phyloP scores from a whole-genome alignment of 805 yeast species.

The Ogataea henricii region DNA sequence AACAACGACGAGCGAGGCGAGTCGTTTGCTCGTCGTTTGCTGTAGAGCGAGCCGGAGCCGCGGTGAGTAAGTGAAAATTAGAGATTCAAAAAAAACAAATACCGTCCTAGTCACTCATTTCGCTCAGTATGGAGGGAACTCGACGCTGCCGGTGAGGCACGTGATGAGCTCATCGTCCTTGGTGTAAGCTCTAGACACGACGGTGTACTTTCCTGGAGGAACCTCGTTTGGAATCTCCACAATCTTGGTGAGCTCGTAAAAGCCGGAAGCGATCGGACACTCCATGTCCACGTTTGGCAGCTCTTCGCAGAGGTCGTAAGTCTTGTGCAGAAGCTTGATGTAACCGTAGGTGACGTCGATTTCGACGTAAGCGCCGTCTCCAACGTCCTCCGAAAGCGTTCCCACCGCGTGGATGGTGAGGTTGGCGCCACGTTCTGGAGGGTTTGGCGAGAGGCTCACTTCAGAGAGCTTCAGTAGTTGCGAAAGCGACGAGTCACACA shows the following conservation, averaged over 20 bases:
- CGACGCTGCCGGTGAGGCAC: constrained; percentile 76
- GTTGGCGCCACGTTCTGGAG: constrained; percentile 84
- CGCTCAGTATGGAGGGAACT: constrained; percentile 43
- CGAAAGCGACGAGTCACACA: constrained; percentile 65
- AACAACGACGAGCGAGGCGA: too few relatives aligned
- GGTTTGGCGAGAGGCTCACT: constrained; percentile 75
- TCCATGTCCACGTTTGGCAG: constrained; percentile 77
- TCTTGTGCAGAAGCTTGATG: constrained; percentile 82
- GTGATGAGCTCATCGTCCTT: constrained; percentile 78
- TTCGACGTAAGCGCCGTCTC: constrained; percentile 91
- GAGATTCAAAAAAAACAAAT: too few relatives aligned
- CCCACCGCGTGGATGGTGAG: constrained; percentile 82
- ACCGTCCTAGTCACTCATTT: too few relatives aligned
- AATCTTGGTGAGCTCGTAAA: constrained; percentile 60
- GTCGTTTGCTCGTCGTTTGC: too few relatives aligned
- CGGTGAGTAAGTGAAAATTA: too few relatives aligned
- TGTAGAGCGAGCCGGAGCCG: too few relatives aligned
- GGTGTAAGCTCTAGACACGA: constrained; percentile 87
- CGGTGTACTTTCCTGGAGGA: constrained; percentile 92
- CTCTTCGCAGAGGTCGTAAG: constrained; percentile 92
- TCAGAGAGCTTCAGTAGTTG: constrained; percentile 66
- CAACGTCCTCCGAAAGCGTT: constrained; percentile 51
- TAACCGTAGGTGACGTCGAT: constrained; percentile 92
- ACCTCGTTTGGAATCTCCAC: constrained; percentile 89
- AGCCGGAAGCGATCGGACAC: constrained; percentile 81